phyloP scores from a whole-genome alignment of 352 stramenopile species.

The Phytophthora cactorum region DNA sequence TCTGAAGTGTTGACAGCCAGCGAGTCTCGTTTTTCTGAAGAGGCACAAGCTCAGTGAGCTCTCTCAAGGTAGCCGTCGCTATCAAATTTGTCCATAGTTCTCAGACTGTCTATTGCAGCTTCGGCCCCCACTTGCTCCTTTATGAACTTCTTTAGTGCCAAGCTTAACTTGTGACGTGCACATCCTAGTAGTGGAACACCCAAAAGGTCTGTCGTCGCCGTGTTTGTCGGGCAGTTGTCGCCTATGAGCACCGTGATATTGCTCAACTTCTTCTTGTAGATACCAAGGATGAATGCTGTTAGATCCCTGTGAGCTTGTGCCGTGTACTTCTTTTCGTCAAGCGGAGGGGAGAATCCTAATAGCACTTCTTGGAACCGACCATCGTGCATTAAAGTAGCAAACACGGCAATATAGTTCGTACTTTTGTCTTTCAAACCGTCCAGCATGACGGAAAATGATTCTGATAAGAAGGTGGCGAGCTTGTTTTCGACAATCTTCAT shows the following conservation, averaged over 20 bases:
- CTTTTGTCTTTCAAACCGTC: background rate
- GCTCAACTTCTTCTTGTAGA: background rate
- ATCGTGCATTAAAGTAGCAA: background rate
- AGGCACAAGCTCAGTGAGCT: background rate
- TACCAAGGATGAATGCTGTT: background rate
- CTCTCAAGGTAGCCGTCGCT: background rate
- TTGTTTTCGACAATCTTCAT: background rate
- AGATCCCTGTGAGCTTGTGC: too few species aligned
- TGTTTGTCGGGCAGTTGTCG: background rate
- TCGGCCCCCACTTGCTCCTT: background rate
- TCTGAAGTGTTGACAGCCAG: background rate
- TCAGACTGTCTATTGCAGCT: background rate
- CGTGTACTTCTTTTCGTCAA: too few species aligned
- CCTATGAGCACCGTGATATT: background rate
- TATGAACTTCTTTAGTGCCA: background rate
- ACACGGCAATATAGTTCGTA: background rate
- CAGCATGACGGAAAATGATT: background rate
- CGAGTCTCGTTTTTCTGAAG: too few species aligned
- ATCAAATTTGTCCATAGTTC: background rate
- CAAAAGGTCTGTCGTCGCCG: background rate
- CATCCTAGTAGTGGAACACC: background rate
- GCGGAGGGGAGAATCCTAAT: too few species aligned
- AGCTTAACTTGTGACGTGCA: background rate
- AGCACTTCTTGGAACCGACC: too few species aligned
- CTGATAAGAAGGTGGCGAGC: background rate